Percentiles rank a stretch among this genome's conserved stretches.
These are phyloP conservation scores for Meripilus lineatus DNA, from an alignment of 1,284 basidiomycete genomes.

Conservation along the genomic window DNA sequence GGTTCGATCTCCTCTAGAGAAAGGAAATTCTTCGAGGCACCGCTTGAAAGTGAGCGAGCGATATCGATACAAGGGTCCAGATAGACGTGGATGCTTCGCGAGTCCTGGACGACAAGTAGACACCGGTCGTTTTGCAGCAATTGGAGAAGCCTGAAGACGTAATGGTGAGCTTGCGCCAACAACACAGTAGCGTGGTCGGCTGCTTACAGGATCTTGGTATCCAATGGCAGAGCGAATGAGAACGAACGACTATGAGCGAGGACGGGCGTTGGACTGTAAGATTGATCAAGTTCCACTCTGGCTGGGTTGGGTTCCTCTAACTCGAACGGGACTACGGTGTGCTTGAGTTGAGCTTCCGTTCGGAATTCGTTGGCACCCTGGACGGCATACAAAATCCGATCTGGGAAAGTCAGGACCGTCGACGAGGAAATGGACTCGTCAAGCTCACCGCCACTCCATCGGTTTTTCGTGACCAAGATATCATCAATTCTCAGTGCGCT, in stretches of 20 bases:
- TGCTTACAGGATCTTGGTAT: constrained; percentile 34
- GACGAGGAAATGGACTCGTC: too few relatives aligned
- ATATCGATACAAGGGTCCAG: constrained; percentile 32
- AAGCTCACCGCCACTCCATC: too few relatives aligned
- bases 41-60: constrained; percentile 23
- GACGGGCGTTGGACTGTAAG: constrained; percentile 34
- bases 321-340: constrained; percentile 33
- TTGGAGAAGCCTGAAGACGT: constrained; percentile 29
- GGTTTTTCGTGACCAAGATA: too few relatives aligned
- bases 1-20: constrained; percentile 41
- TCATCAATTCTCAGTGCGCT: too few relatives aligned
- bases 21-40: constrained; percentile 28
- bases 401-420: too few relatives aligned
- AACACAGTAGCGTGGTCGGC: too few relatives aligned
- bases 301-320: constrained; percentile 39
- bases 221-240: constrained; percentile 31
- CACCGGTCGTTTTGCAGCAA: constrained; percentile 34
- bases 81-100: constrained; percentile 30
- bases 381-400: too few relatives aligned
- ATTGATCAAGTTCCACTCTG: constrained; percentile 32
- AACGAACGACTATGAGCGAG: constrained; percentile 14
- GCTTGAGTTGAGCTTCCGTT: constrained; percentile 23
- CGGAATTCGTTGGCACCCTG: constrained; percentile 13
- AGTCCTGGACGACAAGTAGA: constrained; percentile 38
- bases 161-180: too few relatives aligned